A percentile compares a stretch with the other conserved stretches of the same genome.
Evolutionary conservation across 2,329 filamentous ascomycete species (phyloP).

Genomic region (Microcyclospora pomicola): DNA sequence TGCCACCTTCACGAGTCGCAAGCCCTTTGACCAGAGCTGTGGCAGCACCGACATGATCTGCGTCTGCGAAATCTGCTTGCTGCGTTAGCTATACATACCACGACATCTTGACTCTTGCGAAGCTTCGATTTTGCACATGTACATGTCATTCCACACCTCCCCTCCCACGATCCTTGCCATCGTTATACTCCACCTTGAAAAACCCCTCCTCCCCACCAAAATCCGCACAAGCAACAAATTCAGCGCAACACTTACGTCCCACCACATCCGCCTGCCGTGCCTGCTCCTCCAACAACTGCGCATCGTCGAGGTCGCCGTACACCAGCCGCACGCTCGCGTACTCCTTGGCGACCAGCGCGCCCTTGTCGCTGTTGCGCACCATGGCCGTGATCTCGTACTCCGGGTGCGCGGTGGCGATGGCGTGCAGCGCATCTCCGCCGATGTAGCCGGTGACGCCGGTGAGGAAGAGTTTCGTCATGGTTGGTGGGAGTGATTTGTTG

Average conservation of each 20-base stretch:
- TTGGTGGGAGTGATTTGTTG: background rate
- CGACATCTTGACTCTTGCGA: background rate
- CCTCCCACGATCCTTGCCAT: no score
- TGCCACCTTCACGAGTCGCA: conserved; percentile 26
- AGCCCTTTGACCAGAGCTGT: conserved; percentile 40
- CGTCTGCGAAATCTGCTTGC: conserved; percentile 27
- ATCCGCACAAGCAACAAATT: background rate
- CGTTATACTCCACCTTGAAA: background rate
- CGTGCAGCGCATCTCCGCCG: conserved; percentile 32
- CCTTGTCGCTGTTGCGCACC: conserved; percentile 36
- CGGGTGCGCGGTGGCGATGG: conserved; percentile 31
- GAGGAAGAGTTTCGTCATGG: conserved; percentile 13
- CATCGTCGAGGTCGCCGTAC: conserved; percentile 36
- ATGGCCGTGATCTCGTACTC: conserved; percentile 37
- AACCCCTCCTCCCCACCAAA: no score
- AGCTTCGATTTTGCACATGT: conserved; percentile 10
- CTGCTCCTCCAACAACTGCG: conserved; percentile 31
- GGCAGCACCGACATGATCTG: conserved; percentile 33
- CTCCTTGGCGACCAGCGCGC: conserved; percentile 29
- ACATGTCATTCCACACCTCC: no score
- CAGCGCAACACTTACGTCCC: conserved; percentile 21
- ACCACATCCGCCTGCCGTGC: conserved; percentile 38
- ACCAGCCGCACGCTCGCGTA: conserved; percentile 38
- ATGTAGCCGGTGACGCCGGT: conserved; percentile 26
- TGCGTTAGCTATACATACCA: no score